Evolutionary conservation across 306 rosid species (phyloP).

Genomic region (Quercus cerris): DNA sequence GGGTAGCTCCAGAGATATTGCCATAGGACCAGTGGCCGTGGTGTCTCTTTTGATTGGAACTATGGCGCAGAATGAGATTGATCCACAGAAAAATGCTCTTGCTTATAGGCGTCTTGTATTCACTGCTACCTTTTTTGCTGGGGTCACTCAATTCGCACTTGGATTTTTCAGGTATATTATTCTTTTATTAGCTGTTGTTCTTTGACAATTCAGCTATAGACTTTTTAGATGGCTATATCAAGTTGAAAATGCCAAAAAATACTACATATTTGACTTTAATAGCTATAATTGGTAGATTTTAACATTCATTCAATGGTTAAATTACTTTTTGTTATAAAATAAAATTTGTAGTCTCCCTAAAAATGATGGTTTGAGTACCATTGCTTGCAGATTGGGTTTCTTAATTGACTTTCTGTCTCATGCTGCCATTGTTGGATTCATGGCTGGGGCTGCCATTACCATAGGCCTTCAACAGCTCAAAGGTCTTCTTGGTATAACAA

Average conservation of each 20-base stretch:
- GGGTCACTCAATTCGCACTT: conserved; percentile 58
- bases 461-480: conserved; percentile 88
- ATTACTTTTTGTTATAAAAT: no score
- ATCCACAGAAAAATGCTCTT: background rate
- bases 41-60: conserved; percentile 80
- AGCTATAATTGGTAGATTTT: no score
- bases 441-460: conserved; percentile 89
- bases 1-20: conserved; percentile 90
- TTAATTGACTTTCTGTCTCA: conserved; percentile 83
- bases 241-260: no score
- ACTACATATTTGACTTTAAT: no score
- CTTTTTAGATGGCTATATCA: no score
- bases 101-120: conserved; percentile 58
- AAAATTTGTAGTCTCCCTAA: no score
- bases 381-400: conserved; percentile 74
- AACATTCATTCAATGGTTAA: no score
- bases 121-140: conserved; percentile 87
- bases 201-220: no score
- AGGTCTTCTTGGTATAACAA: conserved; percentile 65
- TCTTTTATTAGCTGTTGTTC: background rate
- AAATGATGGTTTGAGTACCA: background rate
- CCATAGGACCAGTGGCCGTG: conserved; percentile 84
- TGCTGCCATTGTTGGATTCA: conserved; percentile 90
- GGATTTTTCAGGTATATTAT: conserved; percentile 57
- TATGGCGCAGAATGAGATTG: conserved; percentile 37